phyloP scores from a whole-genome alignment of 257 asterid genomes.

The Gynochthodes officinalis region DNA sequence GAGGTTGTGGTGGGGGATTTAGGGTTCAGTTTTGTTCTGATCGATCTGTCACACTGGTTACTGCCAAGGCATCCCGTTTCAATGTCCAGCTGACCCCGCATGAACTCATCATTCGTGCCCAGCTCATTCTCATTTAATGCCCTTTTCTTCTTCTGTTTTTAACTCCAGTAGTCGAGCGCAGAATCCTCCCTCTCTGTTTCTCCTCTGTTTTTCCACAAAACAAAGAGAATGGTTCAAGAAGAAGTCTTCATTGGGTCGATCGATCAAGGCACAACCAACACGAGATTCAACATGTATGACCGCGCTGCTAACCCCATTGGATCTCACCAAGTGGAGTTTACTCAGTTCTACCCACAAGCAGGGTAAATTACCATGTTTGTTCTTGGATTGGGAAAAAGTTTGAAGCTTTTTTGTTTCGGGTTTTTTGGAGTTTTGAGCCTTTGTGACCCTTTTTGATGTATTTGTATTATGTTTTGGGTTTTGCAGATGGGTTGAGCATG shows the following conservation, averaged over 20 bases:
- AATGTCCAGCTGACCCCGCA: too few species aligned
- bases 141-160: too few species aligned
- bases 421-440: neutral
- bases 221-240: conserved; percentile 27
- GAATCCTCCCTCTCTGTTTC: neutral
- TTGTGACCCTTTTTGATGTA: neutral
- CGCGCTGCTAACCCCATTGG: conserved; percentile 55
- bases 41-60: too few species aligned
- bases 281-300: conserved; percentile 86
- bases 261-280: conserved; percentile 97
- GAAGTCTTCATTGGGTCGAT: conserved; percentile 72
- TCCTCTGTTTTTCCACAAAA: too few species aligned
- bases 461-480: neutral
- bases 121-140: too few species aligned
- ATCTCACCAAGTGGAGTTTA: conserved; percentile 90
- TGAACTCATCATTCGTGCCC: too few species aligned
- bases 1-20: too few species aligned
- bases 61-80: too few species aligned
- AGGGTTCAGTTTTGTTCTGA: too few species aligned
- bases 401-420: neutral
- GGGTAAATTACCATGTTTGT: too few species aligned
- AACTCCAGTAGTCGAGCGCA: too few species aligned
- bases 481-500: conserved; percentile 96
- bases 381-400: too few species aligned
- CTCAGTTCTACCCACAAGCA: conserved; percentile 82